Base-by-base conservation (phyloP, 1,284 basidiomycete genomes). In the Ustilago bromivora region DNA sequence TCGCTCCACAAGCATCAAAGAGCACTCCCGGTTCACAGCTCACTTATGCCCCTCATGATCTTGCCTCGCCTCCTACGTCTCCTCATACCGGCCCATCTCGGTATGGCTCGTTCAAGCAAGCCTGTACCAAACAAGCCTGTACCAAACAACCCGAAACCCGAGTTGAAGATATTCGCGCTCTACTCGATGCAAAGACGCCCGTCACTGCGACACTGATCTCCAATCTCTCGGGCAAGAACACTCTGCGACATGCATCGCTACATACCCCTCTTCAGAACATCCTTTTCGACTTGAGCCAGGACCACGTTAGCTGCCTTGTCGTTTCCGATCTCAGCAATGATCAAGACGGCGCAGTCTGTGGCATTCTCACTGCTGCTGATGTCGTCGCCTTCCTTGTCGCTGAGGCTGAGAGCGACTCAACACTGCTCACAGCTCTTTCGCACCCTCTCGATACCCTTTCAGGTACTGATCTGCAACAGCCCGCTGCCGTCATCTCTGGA, bases 61-160 rank as follows among this genome's bases (percentile, higher is more conserved):
- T 63, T 12, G 52, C 40, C 31, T 78, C 76, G 2, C 71, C 76
- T 11, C 76, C 76, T 10, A 59, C 68, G 7, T 75, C 76, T 15
- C 71, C 76, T 12, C 41, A 56, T 23, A 28, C 51, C 31, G 35
- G 35, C 2, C 23, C 53, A 10, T 43, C 57, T 10, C 32, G 31
- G 32, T 54, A 49, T n/a, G 12, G 28, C 49, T 32, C 32, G 7
- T n/a, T 36, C 10, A 41, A 46, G 12, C 40, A 43, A 9, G 17
- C 47, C 15, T 28, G 11, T 2, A 12, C 23, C 10, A 41, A 43
- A 6, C 40, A 43, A 9, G 17, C 47, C 15, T 28, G 10, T 2
- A 12, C 47, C 0, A 12, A 28, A 3, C 36, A 57, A 5, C 11
- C 40, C 12, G 49, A 56, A 5, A 35, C 34, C 4, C 72, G 35